Evolutionary conservation across 192 early-diverging fungal species (phyloP).

Genomic region (Linnemannia elongata): DNA sequence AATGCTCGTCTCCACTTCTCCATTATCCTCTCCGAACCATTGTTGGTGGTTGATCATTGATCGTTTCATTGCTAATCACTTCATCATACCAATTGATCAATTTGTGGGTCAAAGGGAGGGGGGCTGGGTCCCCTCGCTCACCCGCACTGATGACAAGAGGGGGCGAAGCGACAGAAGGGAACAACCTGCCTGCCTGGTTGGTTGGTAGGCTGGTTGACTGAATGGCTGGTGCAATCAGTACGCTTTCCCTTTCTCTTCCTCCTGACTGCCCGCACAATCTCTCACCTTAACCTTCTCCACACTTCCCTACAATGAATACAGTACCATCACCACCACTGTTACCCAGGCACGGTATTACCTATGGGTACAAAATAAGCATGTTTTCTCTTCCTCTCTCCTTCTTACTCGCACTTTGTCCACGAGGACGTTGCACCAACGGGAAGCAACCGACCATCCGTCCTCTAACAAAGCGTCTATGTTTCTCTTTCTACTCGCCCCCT

Average conservation of each 20-base stretch:
- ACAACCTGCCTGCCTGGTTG: background rate
- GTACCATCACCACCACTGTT: too few species aligned
- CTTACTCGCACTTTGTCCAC: background rate
- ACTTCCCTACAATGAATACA: background rate
- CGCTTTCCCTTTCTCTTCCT: background rate
- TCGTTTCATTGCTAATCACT: background rate
- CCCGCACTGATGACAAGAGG: background rate
- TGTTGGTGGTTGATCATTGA: background rate
- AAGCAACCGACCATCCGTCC: background rate
- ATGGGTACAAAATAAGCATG: background rate
- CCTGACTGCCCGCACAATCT: background rate
- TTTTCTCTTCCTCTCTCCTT: too few species aligned
- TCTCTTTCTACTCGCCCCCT: background rate
- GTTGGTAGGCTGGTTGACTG: too few species aligned
- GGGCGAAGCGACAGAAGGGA: background rate
- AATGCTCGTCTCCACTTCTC: background rate
- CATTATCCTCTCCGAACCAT: background rate
- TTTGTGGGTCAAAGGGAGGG: too few species aligned
- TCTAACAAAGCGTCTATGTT: background rate
- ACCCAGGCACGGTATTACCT: background rate
- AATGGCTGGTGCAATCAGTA: background rate
- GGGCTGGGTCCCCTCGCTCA: background rate
- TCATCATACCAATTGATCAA: background rate
- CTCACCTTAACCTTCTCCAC: background rate
- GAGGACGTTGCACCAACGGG: conserved; percentile 1